phyloP scores from a whole-genome alignment of 2,329 filamentous ascomycete species.

The Talaromyces atroroseus region DNA sequence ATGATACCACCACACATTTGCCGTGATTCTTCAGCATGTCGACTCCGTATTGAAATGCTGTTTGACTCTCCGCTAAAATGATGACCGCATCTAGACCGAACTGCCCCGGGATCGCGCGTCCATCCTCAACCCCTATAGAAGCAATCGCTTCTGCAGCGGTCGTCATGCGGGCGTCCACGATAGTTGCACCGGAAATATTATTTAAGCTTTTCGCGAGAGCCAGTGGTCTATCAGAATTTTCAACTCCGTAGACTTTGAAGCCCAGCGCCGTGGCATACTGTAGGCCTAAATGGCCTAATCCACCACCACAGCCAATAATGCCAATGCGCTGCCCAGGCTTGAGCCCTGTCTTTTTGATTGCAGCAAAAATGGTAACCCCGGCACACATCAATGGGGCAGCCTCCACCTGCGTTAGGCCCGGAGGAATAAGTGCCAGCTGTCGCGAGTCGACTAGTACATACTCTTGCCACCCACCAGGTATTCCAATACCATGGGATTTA shows the following conservation, averaged over 20 bases:
- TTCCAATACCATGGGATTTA: slow-evolving; percentile 11
- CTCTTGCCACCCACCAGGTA: slow-evolving; percentile 20
- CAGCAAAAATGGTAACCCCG: slow-evolving; percentile 44
- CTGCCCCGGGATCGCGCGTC: slow-evolving; percentile 21
- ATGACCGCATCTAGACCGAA: slow-evolving; percentile 46
- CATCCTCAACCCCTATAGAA: slow-evolving; percentile 17
- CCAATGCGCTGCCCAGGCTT: slow-evolving; percentile 64
- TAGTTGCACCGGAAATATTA: slow-evolving; percentile 23
- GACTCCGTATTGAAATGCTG: slow-evolving; percentile 14
- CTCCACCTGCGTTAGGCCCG: slow-evolving; percentile 23
- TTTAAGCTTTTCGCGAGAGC: slow-evolving; percentile 28
- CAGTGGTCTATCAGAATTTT: slow-evolving; percentile 22
- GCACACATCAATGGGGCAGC: slow-evolving; percentile 35
- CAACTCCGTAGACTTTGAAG: slow-evolving; percentile 44
- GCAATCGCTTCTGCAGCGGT: slow-evolving; percentile 26
- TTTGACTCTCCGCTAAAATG: slow-evolving; percentile 35
- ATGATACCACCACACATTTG: slow-evolving; percentile 43
- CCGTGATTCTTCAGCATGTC: slow-evolving; percentile 29
- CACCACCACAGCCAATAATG: slow-evolving; percentile 61
- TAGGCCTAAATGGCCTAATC: slow-evolving; percentile 63
- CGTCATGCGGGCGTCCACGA: slow-evolving; percentile 37
- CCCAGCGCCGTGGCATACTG: slow-evolving; percentile 64
- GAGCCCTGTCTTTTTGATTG: slow-evolving; percentile 52
- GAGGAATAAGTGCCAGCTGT: slow-evolving; percentile 23
- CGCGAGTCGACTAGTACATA: slow-evolving; percentile 21